Evolutionary conservation across 2,329 filamentous ascomycete species (phyloP), one percentile per base, ranked within the genome.

Genomic region (Aspergillus unguis): DNA sequence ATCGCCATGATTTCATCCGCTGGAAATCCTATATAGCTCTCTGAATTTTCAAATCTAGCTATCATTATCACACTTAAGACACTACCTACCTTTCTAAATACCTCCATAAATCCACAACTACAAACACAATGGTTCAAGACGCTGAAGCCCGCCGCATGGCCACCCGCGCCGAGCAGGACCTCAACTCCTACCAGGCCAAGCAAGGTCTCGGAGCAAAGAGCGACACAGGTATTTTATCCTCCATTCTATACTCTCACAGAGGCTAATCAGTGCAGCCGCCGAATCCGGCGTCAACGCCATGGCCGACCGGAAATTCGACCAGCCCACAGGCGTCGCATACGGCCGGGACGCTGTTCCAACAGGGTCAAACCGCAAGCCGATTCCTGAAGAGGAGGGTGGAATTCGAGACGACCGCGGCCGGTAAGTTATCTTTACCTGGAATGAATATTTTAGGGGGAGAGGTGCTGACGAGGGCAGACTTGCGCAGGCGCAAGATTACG

Each of bases 231-330:
- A 70, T 17, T 64, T 59, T 7, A 8, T n/a, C 11, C 8, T n/a
- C n/a, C n/a, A n/a, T n/a, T n/a, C n/a, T n/a, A n/a, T n/a, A n/a
- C n/a, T n/a, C n/a, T n/a, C n/a, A n/a, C n/a, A n/a, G n/a, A n/a
- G n/a, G 9, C 28, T 44, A 10, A 32, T 17, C 2, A 6, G 11
- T 28, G 4, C 10, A 74, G 71, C 68, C 26, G 43, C 62, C 25
- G 74, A 76, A 56, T 75, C 73, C 25, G 73, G 72, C 28, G 66
- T 76, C 54, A 66, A 76, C 53, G 68, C 69, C 58, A 64, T 65
- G 51, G 72, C 65, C 28, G 62, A 71, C 28, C 62, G 65, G 46
- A 69, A 69, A 49, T 76, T 76, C 62, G 35, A 37, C 23, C 31
- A 49, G 9, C 43, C 55, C 11, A 60, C 64, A 4, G 61, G 63